Conservation (phyloP, 768 basidiomycete species). For the Goffeauzyma gilvescens region DNA sequence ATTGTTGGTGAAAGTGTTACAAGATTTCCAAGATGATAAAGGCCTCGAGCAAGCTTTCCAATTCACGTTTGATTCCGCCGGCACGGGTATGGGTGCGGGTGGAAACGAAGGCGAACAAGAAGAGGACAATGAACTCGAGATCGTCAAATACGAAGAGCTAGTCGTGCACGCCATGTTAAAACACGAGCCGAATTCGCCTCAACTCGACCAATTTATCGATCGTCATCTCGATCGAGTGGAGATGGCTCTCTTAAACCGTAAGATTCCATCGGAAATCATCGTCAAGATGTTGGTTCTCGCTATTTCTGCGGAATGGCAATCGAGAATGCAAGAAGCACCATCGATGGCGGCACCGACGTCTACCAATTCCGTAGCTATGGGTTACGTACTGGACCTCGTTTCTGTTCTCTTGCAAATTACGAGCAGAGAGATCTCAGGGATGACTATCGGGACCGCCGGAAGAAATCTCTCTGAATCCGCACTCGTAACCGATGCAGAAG, state of each 20-base stretch:
- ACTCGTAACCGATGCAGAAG: background rate
- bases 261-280: slow-evolving; percentile 57
- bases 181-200: slow-evolving; percentile 8
- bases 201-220: slow-evolving; percentile 7
- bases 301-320: slow-evolving; percentile 68
- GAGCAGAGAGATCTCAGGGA: too few relatives aligned
- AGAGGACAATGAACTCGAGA: slow-evolving; percentile 36
- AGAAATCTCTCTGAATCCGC: too few relatives aligned
- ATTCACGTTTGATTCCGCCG: too few relatives aligned
- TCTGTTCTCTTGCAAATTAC: too few relatives aligned
- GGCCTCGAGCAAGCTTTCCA: too few relatives aligned
- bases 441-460: too few relatives aligned
- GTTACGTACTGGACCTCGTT: too few relatives aligned
- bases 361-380: too few relatives aligned
- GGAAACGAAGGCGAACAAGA: slow-evolving; percentile 5
- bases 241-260: slow-evolving; percentile 46
- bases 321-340: slow-evolving; percentile 42
- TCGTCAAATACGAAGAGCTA: slow-evolving; percentile 55
- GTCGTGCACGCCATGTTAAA: slow-evolving; percentile 52
- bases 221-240: slow-evolving; percentile 39
- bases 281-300: slow-evolving; percentile 52
- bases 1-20: too few relatives aligned
- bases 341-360: too few relatives aligned
- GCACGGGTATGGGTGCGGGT: background rate
- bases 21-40: too few relatives aligned